Conservation (phyloP, 495 filamentous ascomycete species). For the Evansstolkia leycettana region DNA sequence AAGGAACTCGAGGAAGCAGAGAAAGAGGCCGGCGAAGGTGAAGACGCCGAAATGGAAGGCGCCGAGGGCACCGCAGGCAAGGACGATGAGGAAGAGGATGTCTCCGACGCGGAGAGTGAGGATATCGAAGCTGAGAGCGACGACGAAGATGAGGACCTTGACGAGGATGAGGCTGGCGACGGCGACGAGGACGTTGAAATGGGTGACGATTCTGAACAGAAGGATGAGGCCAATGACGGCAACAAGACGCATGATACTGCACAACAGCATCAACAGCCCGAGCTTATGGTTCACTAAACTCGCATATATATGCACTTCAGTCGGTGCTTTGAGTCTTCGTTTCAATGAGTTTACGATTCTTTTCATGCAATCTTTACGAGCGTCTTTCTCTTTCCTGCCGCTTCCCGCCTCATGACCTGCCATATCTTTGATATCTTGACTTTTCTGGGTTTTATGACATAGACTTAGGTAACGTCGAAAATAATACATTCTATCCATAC, state of each 20-base stretch:
- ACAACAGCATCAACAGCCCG: constrained; percentile 28
- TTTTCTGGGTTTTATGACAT: no score
- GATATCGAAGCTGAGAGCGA: constrained; percentile 94
- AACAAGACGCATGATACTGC: constrained; percentile 18
- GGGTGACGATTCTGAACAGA: constrained; percentile 47
- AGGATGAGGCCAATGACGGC: constrained; percentile 23
- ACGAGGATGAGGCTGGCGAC: constrained; percentile 55
- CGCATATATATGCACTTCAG: not conserved
- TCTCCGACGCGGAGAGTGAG: constrained; percentile 79
- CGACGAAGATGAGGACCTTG: constrained; percentile 75
- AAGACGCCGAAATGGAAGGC: constrained; percentile 65
- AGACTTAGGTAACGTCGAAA: no score
- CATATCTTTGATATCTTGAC: no score
- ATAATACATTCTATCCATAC: no score
- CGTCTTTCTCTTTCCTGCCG: constrained; percentile 2
- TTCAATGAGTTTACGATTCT: constrained; percentile 5
- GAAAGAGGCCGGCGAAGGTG: constrained; percentile 45
- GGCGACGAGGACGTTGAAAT: constrained; percentile 80
- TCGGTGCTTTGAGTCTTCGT: not conserved
- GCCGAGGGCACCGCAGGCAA: constrained; percentile 44
- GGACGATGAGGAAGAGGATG: constrained; percentile 59
- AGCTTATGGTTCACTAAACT: constrained; percentile 43
- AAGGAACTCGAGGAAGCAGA: constrained; percentile 49
- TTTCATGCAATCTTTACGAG: not conserved
- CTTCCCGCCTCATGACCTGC: no score